phyloP scores from a whole-genome alignment of 805 yeast species.

The Wickerhamiella dianesei region DNA sequence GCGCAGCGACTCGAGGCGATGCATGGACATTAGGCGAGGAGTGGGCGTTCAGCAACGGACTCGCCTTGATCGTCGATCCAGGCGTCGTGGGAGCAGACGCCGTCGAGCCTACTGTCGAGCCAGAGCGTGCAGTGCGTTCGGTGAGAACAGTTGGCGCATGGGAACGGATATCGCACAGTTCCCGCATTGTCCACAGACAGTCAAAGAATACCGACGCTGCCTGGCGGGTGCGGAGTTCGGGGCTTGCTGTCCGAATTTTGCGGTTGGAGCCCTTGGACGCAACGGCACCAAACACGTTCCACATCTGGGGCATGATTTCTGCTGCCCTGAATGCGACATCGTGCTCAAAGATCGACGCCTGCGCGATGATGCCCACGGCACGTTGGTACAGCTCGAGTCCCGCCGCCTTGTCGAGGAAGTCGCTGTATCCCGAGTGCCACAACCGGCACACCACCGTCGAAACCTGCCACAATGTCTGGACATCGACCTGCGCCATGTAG shows the following conservation, averaged over 20 bases:
- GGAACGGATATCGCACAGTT: conserved; percentile 64
- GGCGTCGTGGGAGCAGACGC: neutral
- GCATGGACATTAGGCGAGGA: neutral
- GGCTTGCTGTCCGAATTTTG: conserved; percentile 19
- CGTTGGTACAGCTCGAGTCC: conserved; percentile 45
- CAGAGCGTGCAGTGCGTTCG: neutral
- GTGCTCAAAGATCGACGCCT: conserved; percentile 76
- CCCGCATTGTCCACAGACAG: conserved; percentile 69
- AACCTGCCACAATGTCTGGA: conserved; percentile 82
- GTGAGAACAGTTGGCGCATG: conserved; percentile 26
- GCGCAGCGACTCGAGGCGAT: neutral
- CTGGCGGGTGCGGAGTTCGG: conserved; percentile 64
- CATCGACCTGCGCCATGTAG: conserved; percentile 65
- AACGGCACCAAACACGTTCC: conserved; percentile 70
- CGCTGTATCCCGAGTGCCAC: conserved; percentile 58
- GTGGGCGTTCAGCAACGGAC: conserved; percentile 1
- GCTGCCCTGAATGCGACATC: conserved; percentile 88
- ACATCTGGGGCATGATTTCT: conserved; percentile 86
- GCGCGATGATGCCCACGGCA: conserved; percentile 37
- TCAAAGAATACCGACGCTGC: conserved; percentile 89
- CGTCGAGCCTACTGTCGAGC: neutral
- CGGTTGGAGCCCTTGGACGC: conserved; percentile 32
- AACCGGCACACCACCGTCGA: conserved; percentile 71
- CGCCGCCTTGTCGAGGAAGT: conserved; percentile 50
- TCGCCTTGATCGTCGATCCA: neutral